Evolutionary conservation across 139 green algal genomes (phyloP).

Genomic region (Chlamydomonas sp.): DNA sequence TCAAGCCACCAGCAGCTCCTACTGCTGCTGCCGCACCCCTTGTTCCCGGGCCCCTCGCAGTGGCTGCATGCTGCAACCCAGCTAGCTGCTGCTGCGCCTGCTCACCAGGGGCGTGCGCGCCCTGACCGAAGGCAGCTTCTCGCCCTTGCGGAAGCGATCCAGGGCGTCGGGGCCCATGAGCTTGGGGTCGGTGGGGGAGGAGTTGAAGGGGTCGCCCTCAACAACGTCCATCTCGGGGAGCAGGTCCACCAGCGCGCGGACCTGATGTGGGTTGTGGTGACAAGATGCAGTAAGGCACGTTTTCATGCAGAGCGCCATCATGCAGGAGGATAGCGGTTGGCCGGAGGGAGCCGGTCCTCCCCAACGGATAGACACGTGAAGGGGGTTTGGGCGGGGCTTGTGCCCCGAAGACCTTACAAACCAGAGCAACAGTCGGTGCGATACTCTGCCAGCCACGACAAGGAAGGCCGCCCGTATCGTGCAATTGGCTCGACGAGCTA

Average conservation of each 20-base stretch:
- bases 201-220: conserved; percentile 86
- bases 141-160: conserved; percentile 55
- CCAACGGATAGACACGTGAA: too few relatives aligned
- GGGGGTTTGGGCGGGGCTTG: too few relatives aligned
- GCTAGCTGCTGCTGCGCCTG: neutral
- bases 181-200: conserved; percentile 80
- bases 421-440: neutral
- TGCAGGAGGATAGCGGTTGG: neutral
- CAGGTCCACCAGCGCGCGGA: conserved; percentile 83
- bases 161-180: conserved; percentile 83
- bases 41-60: too few relatives aligned
- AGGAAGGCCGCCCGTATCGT: neutral
- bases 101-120: conserved; percentile 74
- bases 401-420: neutral
- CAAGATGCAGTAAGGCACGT: neutral
- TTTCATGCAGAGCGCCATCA: neutral
- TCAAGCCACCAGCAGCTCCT: too few relatives aligned
- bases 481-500: too few relatives aligned
- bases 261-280: conserved; percentile 31
- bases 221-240: conserved; percentile 87
- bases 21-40: neutral
- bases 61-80: conserved; percentile 1
- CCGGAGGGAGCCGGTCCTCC: neutral
- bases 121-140: conserved; percentile 58
- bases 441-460: neutral